These are phyloP conservation scores for Suillus brevipes DNA, from an alignment of 768 basidiomycete genomes.

Conservation along the genomic window DNA sequence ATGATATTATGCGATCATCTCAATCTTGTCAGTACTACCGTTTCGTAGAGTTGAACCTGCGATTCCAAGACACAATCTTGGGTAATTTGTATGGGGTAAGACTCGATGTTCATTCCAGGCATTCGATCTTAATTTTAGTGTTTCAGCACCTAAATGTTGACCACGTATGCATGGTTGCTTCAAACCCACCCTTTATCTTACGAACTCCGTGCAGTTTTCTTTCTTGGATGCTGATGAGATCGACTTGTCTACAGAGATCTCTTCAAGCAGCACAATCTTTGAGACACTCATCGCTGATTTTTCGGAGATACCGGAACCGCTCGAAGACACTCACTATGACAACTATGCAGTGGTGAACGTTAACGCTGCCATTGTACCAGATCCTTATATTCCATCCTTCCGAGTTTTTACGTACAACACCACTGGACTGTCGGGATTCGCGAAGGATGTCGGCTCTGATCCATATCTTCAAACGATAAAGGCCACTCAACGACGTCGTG, in stretches of 20 bases:
- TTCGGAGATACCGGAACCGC: slow-evolving; percentile 54
- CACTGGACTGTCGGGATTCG: slow-evolving; percentile 35
- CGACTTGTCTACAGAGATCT: slow-evolving; percentile 36
- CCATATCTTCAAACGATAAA: not conserved
- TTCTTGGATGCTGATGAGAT: slow-evolving; percentile 57
- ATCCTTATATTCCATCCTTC: slow-evolving; percentile 80
- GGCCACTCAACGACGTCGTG: not conserved
- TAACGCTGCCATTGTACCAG: slow-evolving; percentile 79
- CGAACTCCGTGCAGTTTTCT: slow-evolving; percentile 43
- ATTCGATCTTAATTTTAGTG: slow-evolving; percentile 13
- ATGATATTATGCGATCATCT: not conserved
- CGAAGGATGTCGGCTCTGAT: slow-evolving; percentile 7
- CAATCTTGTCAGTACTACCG: slow-evolving; percentile 49
- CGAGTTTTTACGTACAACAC: slow-evolving; percentile 83
- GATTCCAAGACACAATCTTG: slow-evolving; percentile 85
- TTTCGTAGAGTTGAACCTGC: slow-evolving; percentile 68
- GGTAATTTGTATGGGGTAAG: slow-evolving; percentile 83
- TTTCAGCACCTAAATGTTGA: slow-evolving; percentile 80
- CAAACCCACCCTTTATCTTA: not conserved
- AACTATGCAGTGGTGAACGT: slow-evolving; percentile 79
- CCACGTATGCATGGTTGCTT: slow-evolving; percentile 48
- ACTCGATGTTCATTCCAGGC: slow-evolving; percentile 29
- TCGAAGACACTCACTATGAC: slow-evolving; percentile 52
- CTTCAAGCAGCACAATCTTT: slow-evolving; percentile 13
- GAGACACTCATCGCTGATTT: slow-evolving; percentile 66